Percentiles rank a stretch among this genome's conserved stretches.
Conservation (phyloP, 306 rosid species). For the Boehmeria nivea region DNA sequence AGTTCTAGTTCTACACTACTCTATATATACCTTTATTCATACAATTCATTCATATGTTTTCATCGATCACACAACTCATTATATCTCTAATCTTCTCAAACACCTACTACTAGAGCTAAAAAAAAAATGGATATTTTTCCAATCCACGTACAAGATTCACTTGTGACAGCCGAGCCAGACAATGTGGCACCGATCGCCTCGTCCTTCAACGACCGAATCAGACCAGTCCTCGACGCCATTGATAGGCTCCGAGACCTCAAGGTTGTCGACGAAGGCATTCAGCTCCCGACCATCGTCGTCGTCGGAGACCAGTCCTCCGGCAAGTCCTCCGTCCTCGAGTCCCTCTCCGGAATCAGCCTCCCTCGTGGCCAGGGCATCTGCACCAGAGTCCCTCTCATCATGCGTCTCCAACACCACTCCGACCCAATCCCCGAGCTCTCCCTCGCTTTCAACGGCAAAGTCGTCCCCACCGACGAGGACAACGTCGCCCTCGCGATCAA, state of each 20-base stretch:
- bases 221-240: slow-evolving; percentile 9
- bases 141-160: too few relatives aligned
- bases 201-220: neutral
- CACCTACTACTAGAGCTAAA: too few relatives aligned
- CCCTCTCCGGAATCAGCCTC: slow-evolving; percentile 4
- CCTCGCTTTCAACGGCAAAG: slow-evolving; percentile 15
- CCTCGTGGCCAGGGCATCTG: slow-evolving; percentile 13
- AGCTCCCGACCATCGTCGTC: slow-evolving; percentile 14
- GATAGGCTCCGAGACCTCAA: slow-evolving; percentile 1
- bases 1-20: too few relatives aligned
- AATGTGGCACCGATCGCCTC: slow-evolving; percentile 5
- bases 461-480: slow-evolving; percentile 1
- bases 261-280: slow-evolving; percentile 10
- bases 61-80: too few relatives aligned
- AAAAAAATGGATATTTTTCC: too few relatives aligned
- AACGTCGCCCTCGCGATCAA: slow-evolving; percentile 11
- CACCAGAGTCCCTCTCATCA: slow-evolving; percentile 20
- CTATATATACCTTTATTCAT: too few relatives aligned
- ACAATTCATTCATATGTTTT: too few relatives aligned
- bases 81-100: too few relatives aligned
- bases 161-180: too few relatives aligned
- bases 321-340: slow-evolving; percentile 7
- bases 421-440: slow-evolving; percentile 5
- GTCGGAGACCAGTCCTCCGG: slow-evolving; percentile 15
- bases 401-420: slow-evolving; percentile 22